Evolutionary conservation across 2,329 filamentous ascomycete genomes (phyloP).

Genomic region (Fusarium scirpi): DNA sequence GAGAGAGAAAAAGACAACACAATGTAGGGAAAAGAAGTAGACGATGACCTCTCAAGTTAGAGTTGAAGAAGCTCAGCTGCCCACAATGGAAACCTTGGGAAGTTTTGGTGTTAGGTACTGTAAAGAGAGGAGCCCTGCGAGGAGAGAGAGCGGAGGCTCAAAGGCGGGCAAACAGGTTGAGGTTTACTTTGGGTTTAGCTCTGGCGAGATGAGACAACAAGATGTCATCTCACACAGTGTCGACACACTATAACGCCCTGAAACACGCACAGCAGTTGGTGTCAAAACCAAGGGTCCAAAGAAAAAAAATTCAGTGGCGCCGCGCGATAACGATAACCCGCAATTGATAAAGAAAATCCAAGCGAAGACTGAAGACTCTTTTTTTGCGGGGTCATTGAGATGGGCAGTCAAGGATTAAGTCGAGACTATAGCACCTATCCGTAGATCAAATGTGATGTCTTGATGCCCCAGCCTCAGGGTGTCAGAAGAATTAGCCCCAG

Average conservation of each 20-base stretch:
- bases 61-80: conserved; percentile 38
- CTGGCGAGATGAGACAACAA: conserved; percentile 27
- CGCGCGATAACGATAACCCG: conserved; percentile 58
- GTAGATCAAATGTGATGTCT: too few species aligned
- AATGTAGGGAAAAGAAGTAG: not conserved
- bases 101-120: conserved; percentile 30
- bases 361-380: not conserved
- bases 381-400: conserved; percentile 13
- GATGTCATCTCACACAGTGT: conserved; percentile 12
- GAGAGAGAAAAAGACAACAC: not conserved
- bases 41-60: conserved; percentile 17
- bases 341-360: not conserved
- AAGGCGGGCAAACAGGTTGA: conserved; percentile 5
- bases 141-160: conserved; percentile 27
- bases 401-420: not conserved
- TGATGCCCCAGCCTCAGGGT: too few species aligned
- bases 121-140: conserved; percentile 17
- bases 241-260: conserved; percentile 13
- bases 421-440: too few species aligned
- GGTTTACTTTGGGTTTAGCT: conserved; percentile 17
- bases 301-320: conserved; percentile 48
- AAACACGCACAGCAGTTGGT: conserved; percentile 23
- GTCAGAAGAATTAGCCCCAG: too few species aligned
- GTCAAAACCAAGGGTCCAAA: conserved; percentile 23
- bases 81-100: conserved; percentile 31